Evolutionary conservation across 1,284 basidiomycete species (phyloP).

Genomic region (Hypsizygus ulmarius): DNA sequence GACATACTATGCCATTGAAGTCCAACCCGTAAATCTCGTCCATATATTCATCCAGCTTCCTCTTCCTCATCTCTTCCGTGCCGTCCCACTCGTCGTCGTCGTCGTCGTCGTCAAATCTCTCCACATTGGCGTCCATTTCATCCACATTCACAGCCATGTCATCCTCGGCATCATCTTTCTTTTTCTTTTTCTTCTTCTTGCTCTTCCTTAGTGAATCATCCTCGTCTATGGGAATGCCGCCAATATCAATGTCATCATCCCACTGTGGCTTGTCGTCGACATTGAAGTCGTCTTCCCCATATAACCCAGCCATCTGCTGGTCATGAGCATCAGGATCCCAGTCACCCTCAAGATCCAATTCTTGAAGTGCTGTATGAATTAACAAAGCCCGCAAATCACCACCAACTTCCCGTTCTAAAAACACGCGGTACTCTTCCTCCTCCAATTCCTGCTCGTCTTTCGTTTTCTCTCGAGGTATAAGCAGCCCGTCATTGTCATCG

Average conservation of each 20-base stretch:
- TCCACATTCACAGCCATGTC: slow-evolving; percentile 60
- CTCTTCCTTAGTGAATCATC: slow-evolving; percentile 42
- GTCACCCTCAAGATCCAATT: slow-evolving; percentile 74
- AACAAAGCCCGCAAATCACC: slow-evolving; percentile 66
- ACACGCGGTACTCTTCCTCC: slow-evolving; percentile 78
- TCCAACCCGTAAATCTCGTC: slow-evolving; percentile 88
- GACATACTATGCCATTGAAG: slow-evolving; percentile 90
- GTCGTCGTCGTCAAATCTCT: slow-evolving; percentile 43
- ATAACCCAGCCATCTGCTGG: slow-evolving; percentile 71
- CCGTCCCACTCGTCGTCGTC: slow-evolving; percentile 79
- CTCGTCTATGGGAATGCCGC: slow-evolving; percentile 54
- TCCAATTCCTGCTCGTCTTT: slow-evolving; percentile 74
- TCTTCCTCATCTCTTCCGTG: slow-evolving; percentile 83
- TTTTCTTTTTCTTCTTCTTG: slow-evolving; percentile 55
- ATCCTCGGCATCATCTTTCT: slow-evolving; percentile 32
- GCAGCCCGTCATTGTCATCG: slow-evolving; percentile 61
- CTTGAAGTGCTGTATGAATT: slow-evolving; percentile 46
- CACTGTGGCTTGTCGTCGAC: slow-evolving; percentile 72
- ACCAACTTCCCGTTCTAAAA: slow-evolving; percentile 81
- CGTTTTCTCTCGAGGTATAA: slow-evolving; percentile 73
- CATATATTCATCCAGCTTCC: slow-evolving; percentile 82
- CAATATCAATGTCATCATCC: slow-evolving; percentile 87
- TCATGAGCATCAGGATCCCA: slow-evolving; percentile 84
- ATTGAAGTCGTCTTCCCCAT: slow-evolving; percentile 54
- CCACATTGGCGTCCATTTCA: slow-evolving; percentile 73